phyloP scores from a whole-genome alignment of 192 early-diverging fungal genomes.

The Coemansia sp. region DNA sequence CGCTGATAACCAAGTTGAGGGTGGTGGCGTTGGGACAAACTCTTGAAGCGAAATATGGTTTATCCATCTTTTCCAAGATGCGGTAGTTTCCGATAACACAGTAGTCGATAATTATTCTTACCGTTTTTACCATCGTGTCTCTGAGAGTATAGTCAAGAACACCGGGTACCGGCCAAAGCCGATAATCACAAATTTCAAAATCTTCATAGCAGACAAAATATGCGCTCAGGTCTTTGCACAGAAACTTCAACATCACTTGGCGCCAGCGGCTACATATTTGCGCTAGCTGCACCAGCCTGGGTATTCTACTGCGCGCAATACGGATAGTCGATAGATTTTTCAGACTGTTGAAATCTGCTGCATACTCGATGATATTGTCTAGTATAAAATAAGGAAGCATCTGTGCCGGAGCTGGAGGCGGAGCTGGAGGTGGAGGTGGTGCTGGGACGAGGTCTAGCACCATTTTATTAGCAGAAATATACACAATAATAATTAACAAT shows the following conservation, averaged over 20 bases:
- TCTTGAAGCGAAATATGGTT: background rate
- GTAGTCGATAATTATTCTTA: background rate
- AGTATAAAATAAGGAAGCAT: slow-evolving; percentile 1
- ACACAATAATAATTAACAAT: too few relatives aligned
- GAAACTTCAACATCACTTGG: background rate
- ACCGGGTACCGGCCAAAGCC: slow-evolving; percentile 3
- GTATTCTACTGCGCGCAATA: background rate
- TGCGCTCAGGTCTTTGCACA: background rate
- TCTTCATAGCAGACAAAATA: background rate
- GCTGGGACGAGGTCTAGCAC: too few relatives aligned
- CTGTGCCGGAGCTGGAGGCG: background rate
- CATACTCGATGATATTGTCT: background rate
- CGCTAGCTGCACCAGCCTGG: background rate
- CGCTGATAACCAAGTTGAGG: background rate
- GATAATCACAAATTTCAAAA: background rate
- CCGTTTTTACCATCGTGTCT: background rate
- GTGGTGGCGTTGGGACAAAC: background rate
- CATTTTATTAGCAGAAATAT: too few relatives aligned
- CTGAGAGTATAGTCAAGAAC: background rate
- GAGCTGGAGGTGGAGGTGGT: too few relatives aligned
- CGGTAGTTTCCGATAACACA: background rate
- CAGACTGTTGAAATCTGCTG: background rate
- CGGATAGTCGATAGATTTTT: background rate
- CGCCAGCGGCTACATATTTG: slow-evolving; percentile 2
- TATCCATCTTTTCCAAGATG: background rate